Evolutionary conservation across 2,329 filamentous ascomycete species (phyloP).

Genomic region (Colletotrichum trifolii): DNA sequence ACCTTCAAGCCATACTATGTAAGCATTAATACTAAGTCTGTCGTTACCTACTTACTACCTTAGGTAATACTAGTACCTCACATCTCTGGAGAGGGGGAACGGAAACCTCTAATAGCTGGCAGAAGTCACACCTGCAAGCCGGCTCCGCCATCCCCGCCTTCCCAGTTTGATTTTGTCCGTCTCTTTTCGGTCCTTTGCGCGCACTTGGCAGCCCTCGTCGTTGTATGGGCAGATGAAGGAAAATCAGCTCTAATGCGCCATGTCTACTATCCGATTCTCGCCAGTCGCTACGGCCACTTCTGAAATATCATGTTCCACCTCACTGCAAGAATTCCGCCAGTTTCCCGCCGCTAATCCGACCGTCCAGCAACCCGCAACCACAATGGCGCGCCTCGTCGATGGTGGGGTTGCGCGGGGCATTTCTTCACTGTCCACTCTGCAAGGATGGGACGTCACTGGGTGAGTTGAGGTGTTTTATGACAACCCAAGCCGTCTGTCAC

Average conservation of each 20-base stretch:
- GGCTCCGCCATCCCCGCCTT: conserved; percentile 32
- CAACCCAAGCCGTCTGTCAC: conserved; percentile 23
- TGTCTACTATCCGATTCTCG: not conserved
- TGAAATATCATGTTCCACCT: not conserved
- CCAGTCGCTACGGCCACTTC: not conserved
- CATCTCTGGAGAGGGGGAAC: too few relatives aligned
- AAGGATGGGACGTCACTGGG: conserved; percentile 32
- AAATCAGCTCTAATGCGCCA: not conserved
- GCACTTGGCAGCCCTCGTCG: too few relatives aligned
- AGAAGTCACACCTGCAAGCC: not conserved
- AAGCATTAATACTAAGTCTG: not conserved
- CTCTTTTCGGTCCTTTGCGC: too few relatives aligned
- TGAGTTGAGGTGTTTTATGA: conserved; percentile 37
- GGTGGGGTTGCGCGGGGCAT: conserved; percentile 35
- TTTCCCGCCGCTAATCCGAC: conserved; percentile 25
- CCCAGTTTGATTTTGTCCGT: not conserved
- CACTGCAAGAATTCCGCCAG: conserved; percentile 16
- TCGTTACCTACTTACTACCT: too few relatives aligned
- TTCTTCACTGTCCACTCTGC: conserved; percentile 21
- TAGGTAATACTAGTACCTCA: too few relatives aligned
- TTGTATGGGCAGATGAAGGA: too few relatives aligned
- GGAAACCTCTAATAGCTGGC: too few relatives aligned
- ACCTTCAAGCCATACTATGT: not conserved
- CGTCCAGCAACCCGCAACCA: conserved; percentile 12
- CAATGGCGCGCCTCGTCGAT: conserved; percentile 23